phyloP scores from a whole-genome alignment of 2,329 filamentous ascomycete species.

The Eurotiales sp. region DNA sequence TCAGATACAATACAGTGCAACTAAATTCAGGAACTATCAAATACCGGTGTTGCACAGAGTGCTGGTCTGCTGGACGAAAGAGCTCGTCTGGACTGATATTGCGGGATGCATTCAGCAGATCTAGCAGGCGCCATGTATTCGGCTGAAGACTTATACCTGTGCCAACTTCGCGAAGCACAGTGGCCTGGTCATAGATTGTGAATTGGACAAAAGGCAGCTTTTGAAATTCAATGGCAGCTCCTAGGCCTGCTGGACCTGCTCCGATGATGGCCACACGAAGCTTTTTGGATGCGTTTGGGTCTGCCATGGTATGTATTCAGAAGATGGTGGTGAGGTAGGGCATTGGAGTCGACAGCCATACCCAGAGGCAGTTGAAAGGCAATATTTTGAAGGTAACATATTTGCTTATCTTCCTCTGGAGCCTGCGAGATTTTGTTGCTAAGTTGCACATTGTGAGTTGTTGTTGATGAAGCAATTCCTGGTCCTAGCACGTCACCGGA shows the following conservation, averaged over 20 bases:
- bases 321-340: neutral
- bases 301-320: neutral
- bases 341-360: neutral
- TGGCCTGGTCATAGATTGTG: conserved; percentile 9
- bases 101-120: conserved; percentile 9
- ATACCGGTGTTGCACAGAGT: conserved; percentile 8
- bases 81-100: conserved; percentile 8
- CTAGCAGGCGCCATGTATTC: conserved; percentile 14
- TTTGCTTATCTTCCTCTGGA: too few relatives aligned
- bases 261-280: conserved; percentile 7
- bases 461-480: conserved; percentile 3
- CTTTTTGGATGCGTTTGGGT: neutral
- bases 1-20: neutral
- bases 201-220: conserved; percentile 7
- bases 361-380: neutral
- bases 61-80: neutral
- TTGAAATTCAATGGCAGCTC: conserved; percentile 3
- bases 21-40: neutral
- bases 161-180: conserved; percentile 11
- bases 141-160: conserved; percentile 15
- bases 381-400: neutral
- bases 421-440: too few relatives aligned
- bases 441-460: neutral
- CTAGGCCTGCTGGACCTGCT: conserved; percentile 6
- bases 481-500: conserved; percentile 2